These are phyloP conservation scores for Gossypium rotundifolium DNA, from an alignment of 345 rosid genomes.

Conservation along the genomic window DNA sequence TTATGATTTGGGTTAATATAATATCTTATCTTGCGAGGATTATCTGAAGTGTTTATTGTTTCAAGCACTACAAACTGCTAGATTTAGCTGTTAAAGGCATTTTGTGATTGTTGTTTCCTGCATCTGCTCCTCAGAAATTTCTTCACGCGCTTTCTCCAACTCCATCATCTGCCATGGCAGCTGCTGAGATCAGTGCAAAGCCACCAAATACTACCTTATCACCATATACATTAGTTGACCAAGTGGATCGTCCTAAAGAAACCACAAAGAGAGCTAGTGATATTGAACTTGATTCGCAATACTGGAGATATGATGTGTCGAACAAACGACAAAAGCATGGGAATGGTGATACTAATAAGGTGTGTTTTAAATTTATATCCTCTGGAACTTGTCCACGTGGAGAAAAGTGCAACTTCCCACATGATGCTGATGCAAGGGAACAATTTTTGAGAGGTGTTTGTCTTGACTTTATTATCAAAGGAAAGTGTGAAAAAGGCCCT, in stretches of 20 bases:
- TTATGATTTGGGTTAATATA: background rate
- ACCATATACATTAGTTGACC: constrained; percentile 49
- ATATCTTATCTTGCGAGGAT: background rate
- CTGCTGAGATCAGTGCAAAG: constrained; percentile 62
- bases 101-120: constrained; percentile 10
- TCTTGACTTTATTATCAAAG: constrained; percentile 86
- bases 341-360: constrained; percentile 48
- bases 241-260: constrained; percentile 36
- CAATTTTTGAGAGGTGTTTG: constrained; percentile 86
- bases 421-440: constrained; percentile 72
- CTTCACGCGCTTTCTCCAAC: constrained; percentile 84
- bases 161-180: constrained; percentile 71
- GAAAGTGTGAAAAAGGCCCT: constrained; percentile 89
- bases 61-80: background rate
- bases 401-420: constrained; percentile 65
- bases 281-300: constrained; percentile 55
- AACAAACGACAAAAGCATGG: constrained; percentile 70
- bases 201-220: constrained; percentile 65
- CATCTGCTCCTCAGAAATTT: constrained; percentile 56
- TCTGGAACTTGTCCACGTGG: constrained; percentile 83
- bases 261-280: constrained; percentile 45
- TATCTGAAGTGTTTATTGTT: background rate
- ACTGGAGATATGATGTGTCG: constrained; percentile 90
- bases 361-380: constrained; percentile 73
- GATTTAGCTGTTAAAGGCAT: constrained; percentile 3